phyloP scores from a whole-genome alignment of 768 basidiomycete species.

The Calocybe indica region DNA sequence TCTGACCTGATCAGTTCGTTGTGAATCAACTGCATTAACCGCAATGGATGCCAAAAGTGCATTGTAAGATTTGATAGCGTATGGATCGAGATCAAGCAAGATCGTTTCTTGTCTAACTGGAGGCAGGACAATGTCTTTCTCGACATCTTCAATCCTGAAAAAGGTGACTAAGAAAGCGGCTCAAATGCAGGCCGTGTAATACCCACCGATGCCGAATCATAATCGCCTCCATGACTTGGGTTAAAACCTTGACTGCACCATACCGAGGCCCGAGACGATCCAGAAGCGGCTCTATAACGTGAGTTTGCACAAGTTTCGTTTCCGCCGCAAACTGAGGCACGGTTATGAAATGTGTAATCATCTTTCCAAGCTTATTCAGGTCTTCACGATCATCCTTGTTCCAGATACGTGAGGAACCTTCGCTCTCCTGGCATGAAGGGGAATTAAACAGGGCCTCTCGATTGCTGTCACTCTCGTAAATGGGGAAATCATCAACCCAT shows the following conservation, averaged over 20 bases:
- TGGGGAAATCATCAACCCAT: conserved; percentile 1
- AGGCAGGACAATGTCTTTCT: conserved; percentile 64
- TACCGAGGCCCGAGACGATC: conserved; percentile 47
- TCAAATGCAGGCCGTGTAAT: conserved; percentile 2
- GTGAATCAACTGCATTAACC: conserved; percentile 75
- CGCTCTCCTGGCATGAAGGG: conserved; percentile 1
- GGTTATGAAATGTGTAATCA: conserved; percentile 71
- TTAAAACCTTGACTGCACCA: conserved; percentile 60
- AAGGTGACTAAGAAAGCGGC: not conserved
- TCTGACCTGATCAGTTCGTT: conserved; percentile 56
- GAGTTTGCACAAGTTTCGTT: conserved; percentile 34
- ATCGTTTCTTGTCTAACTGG: conserved; percentile 55
- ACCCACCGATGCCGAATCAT: conserved; percentile 77
- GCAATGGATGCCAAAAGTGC: conserved; percentile 64
- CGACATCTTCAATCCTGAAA: conserved; percentile 66
- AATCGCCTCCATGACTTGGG: conserved; percentile 63
- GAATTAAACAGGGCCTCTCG: not conserved
- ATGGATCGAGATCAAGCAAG: conserved; percentile 59
- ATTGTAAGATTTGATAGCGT: conserved; percentile 68
- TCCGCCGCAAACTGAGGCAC: conserved; percentile 59
- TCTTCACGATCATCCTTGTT: conserved; percentile 61
- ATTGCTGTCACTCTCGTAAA: conserved; percentile 2
- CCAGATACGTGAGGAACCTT: conserved; percentile 44
- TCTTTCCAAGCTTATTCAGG: conserved; percentile 62
- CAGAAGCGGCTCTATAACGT: conserved; percentile 53